Evolutionary conservation across 768 basidiomycete genomes (phyloP), one percentile per base, ranked within the genome.

Genomic region (Clitopilus hobsonii): DNA sequence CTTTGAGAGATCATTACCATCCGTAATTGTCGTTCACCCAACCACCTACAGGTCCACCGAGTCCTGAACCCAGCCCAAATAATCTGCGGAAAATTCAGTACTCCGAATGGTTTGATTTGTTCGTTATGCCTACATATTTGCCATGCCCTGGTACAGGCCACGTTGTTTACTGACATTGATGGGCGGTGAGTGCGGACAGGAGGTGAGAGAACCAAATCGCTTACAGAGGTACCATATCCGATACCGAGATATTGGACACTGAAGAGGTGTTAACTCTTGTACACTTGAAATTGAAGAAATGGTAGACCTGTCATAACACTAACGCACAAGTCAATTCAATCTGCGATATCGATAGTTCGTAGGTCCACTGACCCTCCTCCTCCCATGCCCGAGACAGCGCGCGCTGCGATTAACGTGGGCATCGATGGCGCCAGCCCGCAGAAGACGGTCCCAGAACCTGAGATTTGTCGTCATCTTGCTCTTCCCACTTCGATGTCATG

Each of bases 391-490:
- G 94, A 93, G 41, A 97, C 71, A 2, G 91, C 85, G 11, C 95
- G 83, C 54, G 89, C 90, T 38, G 78, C 77, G 58, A 96, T 92
- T 52, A 97, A 79, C 11, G 78, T 68, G 58, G 83, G 79, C 94
- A 98, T 96, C 5, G 86, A 89, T 7, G 88, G 84, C 38, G 93
- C 95, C 38, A 94, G 61, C 1, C 91, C 96, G 65, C 94, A 98
- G 14, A 86, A 76, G 38, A 92, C 75, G 1, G 94, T 98, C 20
- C 95, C 95, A 57, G 82, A 75, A 20, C 88, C 89, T 91, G 65
- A 41, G 54, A 20, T 41, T n/a, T 52, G 26, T 58, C 55, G 56
- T 58, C 58, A 50, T 54, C 30, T 56, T 29, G 16, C n/a, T 25
- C n/a, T 27, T 52, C 36, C 5, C 14, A 32, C 22, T 28, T 54